Base-by-base conservation (phyloP, 2,329 filamentous ascomycete species). In the Penicillium polonicum region DNA sequence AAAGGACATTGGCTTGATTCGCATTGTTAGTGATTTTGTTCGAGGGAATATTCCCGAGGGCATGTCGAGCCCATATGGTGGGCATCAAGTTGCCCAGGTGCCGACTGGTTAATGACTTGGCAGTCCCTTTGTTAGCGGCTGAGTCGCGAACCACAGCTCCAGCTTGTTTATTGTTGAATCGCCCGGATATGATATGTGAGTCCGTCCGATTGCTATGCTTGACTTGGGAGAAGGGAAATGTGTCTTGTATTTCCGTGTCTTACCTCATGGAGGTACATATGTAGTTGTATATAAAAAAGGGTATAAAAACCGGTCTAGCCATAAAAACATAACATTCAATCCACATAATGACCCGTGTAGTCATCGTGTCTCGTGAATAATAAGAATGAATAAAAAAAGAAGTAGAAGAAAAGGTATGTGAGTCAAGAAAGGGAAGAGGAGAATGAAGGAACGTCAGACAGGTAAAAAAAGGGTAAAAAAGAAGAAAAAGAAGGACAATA, bases 311-410 rank as follows among this genome's bases (percentile, higher is more conserved):
- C 38, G 48, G 48, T 52, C 53, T 56, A 56, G 48, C 53, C 48
- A 56, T 38, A 45, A 35, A 21, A 55, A 35, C 39, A 33, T 44
- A 52, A 38, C 12, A 45, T 56, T 44, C 48, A 45, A 36, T 44
- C 48, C 39, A 55, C 53, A 50, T 44, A 51, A 56, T 36, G 53
- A 52, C 41, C 10, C 39, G n/a, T 38, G n/a, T n/a, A 35, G 59
- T 58, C 65, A 57, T 57, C n/a, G 48, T 63, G 45, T 23, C 51
- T 53, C 60, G 58, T 60, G 35, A 57, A 57, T 53, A 48, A 59
- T 35, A 44, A 56, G 45, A 48, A 31, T 17, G 41, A 43, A 42
- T 57, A 41, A 45, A 52, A 52, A 33, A 19, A 39, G 36, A 52
- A 5, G 19, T 19, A 42, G 42, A 19, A 45, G 44, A 51, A 53